Evolutionary conservation across 225 moss, liverwort and hornwort species (phyloP), one percentile per base, ranked within the genome.

Genomic region (Ulota crispa): DNA sequence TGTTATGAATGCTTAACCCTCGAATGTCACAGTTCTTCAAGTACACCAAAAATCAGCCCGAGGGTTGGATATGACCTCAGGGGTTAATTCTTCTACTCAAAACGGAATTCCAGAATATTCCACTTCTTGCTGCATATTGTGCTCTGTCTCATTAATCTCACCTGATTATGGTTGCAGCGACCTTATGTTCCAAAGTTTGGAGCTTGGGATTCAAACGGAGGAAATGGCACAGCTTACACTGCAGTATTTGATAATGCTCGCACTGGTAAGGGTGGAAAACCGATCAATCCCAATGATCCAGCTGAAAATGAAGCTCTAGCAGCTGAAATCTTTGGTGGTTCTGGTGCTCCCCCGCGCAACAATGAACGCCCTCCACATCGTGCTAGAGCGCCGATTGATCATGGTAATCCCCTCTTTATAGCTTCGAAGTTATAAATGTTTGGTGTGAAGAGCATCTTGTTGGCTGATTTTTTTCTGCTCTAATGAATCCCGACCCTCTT

Each of bases 121-220:
- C 39, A 47, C 30, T 72, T 24, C 54, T 61, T 66, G 30, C 66
- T 72, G 60, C 67, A 78, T 41, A 67, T 53, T 72, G n/a, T 43
- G 67, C 57, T 56, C 3, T 16, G 32, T 69, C 61, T 73, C 6
- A 7, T 68, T 37, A 61, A 42, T 59, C 24, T 78, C 52, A 61
- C 70, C 75, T 75, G 68, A 39, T 56, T 41, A 23, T 78, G 78
- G 37, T 77, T 82, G 76, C 89, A 89, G 89, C 76, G 86, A 69
- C 81, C 89, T 84, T 73, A 87, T 73, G 84, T 89, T 84, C 89
- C 89, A 70, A 89, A 89, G 77, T 89, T 89, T 87, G 89, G 89
- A 82, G 86, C 84, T 72, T 89, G 82, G 86, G 89, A 89, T 72
- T 68, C 89, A 59, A 75, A 64, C 34, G 82, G 72, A 78, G 81